phyloP scores from a whole-genome alignment of 2,329 filamentous ascomycete genomes.

The Neopestalotiopsis sp. region DNA sequence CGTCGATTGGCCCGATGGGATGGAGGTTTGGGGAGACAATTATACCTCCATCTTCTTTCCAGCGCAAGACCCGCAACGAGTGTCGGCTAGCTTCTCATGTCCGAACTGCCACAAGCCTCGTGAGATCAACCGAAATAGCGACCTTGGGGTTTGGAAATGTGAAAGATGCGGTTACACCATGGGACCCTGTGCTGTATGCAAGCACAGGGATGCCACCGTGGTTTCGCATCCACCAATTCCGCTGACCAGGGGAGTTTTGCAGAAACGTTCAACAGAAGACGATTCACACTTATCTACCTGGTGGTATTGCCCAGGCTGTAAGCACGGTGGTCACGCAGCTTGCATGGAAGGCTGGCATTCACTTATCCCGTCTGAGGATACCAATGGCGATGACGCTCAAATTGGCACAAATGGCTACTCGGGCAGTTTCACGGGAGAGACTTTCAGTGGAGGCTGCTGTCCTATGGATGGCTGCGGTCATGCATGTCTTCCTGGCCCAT shows the following conservation, averaged over 20 bases:
- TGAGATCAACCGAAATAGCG: slow-evolving; percentile 53
- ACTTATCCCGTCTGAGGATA: slow-evolving; percentile 28
- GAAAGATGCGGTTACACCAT: slow-evolving; percentile 59
- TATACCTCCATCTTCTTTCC: slow-evolving; percentile 60
- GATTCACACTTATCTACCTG: slow-evolving; percentile 51
- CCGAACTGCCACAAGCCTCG: slow-evolving; percentile 61
- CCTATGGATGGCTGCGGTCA: slow-evolving; percentile 71
- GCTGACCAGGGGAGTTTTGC: slow-evolving; percentile 30
- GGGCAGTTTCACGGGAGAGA: slow-evolving; percentile 38
- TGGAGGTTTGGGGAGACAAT: slow-evolving; percentile 59
- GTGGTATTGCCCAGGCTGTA: slow-evolving; percentile 69
- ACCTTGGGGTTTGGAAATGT: slow-evolving; percentile 60
- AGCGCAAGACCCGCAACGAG: slow-evolving; percentile 54
- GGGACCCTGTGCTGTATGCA: slow-evolving; percentile 65
- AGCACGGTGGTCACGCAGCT: slow-evolving; percentile 66
- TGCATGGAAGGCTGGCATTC: slow-evolving; percentile 67
- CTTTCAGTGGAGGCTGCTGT: slow-evolving; percentile 62
- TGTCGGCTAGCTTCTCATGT: slow-evolving; percentile 61
- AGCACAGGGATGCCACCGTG: slow-evolving; percentile 54
- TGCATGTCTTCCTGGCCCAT: slow-evolving; percentile 64
- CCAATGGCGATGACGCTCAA: slow-evolving; percentile 19
- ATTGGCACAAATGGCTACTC: slow-evolving; percentile 18
- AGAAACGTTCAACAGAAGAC: slow-evolving; percentile 22
- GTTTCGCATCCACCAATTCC: slow-evolving; percentile 36
- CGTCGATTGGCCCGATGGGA: slow-evolving; percentile 58